A percentile compares a stretch with the other conserved stretches of the same genome.
phyloP scores from a whole-genome alignment of 371 early-diverging fungal genomes.

The Rhizopus arrhizus region DNA sequence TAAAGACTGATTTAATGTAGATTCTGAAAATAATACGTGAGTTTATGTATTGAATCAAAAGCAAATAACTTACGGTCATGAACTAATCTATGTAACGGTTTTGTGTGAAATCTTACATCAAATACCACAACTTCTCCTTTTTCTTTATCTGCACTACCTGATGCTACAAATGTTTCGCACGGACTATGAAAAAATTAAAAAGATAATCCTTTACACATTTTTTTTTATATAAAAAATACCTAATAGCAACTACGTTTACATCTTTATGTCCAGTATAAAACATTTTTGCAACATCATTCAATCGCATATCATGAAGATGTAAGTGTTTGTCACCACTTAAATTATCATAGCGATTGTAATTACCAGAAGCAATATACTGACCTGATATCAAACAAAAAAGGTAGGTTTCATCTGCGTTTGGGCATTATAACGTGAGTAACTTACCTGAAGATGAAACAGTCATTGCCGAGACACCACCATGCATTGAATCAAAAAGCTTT shows the following conservation, averaged over 20 bases:
- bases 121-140: constrained; percentile 34
- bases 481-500: constrained; percentile 26
- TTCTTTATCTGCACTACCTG: constrained; percentile 42
- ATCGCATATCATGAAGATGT: constrained; percentile 37
- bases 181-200: constrained; percentile 24
- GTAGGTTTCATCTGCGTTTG: background rate
- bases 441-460: constrained; percentile 32
- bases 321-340: constrained; percentile 35
- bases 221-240: constrained; percentile 14
- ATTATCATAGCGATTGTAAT: constrained; percentile 32
- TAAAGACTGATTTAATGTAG: constrained; percentile 12
- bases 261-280: constrained; percentile 39
- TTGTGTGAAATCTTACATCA: constrained; percentile 33
- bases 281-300: constrained; percentile 11
- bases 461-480: constrained; percentile 33
- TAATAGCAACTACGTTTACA: constrained; percentile 44
- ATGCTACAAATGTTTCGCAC: constrained; percentile 42
- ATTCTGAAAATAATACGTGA: constrained; percentile 2
- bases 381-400: constrained; percentile 11
- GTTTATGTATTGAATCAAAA: background rate
- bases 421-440: background rate
- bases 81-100: constrained; percentile 22
- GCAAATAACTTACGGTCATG: constrained; percentile 35
- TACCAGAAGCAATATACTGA: constrained; percentile 33
- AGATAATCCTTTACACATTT: background rate